Base-by-base conservation (phyloP, 768 basidiomycete species). In the Boletus rufocinnamomeus region DNA sequence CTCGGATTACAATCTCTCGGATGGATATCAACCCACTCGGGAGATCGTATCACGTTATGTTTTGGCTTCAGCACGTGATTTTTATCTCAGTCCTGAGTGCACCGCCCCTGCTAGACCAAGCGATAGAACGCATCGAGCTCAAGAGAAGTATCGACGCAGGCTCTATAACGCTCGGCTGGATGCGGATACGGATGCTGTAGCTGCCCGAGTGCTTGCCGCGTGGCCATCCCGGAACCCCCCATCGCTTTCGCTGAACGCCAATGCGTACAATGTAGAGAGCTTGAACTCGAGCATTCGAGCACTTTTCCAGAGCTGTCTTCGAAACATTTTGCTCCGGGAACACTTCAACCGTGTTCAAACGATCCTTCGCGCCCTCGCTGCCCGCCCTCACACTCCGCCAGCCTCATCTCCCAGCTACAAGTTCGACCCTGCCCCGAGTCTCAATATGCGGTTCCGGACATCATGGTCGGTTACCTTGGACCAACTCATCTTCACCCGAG, bases 401-500 rank as follows among this genome's bases (percentile, higher is more conserved):
- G n/a, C 7, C 17, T 16, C 1, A 16, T 8, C 25, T 4, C 37
- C 13, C 1, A 17, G 2, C 17, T 55, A 55, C 10, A 55, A 21
- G 5, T 56, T 56, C 11, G 49, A 40, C n/a, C 28, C 55, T 8
- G 14, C n/a, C 13, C 21, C 2, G 1, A 43, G 41, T 21, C 19
- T 40, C 38, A 9, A 50, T n/a, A 23, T 28, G 30, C 27, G 16
- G 6, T 38, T 50, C 38, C 47, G n/a, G 14, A 38, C 9, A 16
- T 10, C 34, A 8, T 49, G 41, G 30, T 14, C 30, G 1, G n/a
- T 54, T 9, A 17, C 40, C 1, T 0, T 54, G 21, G 56, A 43
- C 19, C 52, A 51, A 2, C 46, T 63, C 2, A 3, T 55, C 11
- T 58, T 58, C 30, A 19, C 44, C 23, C 38, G 63, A 28, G 11